These are phyloP conservation scores for Paxillus rubicundulus DNA, from an alignment of 768 basidiomycete genomes.

Conservation along the genomic window DNA sequence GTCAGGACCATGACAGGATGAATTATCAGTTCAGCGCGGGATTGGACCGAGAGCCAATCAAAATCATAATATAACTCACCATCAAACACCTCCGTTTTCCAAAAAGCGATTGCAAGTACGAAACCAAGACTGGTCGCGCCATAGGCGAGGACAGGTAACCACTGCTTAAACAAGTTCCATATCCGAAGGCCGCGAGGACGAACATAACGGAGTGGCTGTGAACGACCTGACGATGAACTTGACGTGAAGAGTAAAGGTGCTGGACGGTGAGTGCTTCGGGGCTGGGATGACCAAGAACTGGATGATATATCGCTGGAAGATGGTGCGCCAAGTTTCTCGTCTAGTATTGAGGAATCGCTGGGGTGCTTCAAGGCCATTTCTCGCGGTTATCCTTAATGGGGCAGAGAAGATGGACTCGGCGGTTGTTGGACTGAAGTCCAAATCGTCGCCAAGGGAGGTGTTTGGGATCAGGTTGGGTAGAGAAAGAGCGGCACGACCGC, in stretches of 20 bases:
- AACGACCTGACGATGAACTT: slow-evolving; percentile 11
- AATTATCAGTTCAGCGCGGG: slow-evolving; percentile 2
- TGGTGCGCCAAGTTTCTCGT: slow-evolving; percentile 20
- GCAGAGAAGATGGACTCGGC: slow-evolving; percentile 7
- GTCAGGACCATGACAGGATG: not conserved
- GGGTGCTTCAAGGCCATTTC: not conserved
- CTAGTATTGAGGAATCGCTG: slow-evolving; percentile 14
- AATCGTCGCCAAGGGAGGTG: slow-evolving; percentile 1
- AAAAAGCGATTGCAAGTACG: slow-evolving; percentile 77
- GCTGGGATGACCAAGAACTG: slow-evolving; percentile 9
- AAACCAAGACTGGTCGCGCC: slow-evolving; percentile 75
- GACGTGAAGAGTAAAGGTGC: slow-evolving; percentile 21
- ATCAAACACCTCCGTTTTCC: slow-evolving; percentile 77
- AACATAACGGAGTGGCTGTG: slow-evolving; percentile 33
- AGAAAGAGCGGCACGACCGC: not conserved
- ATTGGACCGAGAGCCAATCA: slow-evolving; percentile 1
- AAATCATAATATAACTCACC: slow-evolving; percentile 46
- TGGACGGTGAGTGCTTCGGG: slow-evolving; percentile 15
- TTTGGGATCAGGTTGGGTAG: slow-evolving; percentile 10
- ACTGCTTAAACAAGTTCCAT: slow-evolving; percentile 62
- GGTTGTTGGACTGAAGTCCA: slow-evolving; percentile 13
- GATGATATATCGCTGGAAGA: slow-evolving; percentile 20
- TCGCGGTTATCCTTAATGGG: not conserved
- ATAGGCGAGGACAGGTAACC: slow-evolving; percentile 78
- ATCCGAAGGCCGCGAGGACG: slow-evolving; percentile 52